Evolutionary conservation across 306 rosid genomes (phyloP), one percentile per base, ranked within the genome.

Genomic region (Begonia loranthoides): DNA sequence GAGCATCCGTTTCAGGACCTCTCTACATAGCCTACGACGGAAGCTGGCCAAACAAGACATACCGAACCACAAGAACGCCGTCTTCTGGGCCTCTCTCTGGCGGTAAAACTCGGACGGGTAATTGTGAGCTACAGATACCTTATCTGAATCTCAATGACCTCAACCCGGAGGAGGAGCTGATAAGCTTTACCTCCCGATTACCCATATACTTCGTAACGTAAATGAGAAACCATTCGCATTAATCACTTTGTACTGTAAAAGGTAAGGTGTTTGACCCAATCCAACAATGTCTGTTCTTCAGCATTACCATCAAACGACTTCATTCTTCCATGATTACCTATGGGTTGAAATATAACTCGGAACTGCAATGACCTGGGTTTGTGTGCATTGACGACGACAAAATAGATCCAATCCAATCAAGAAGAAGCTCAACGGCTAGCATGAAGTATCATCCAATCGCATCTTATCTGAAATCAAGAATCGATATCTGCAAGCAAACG

Each of bases 121-220:
- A 19, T 19, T 19, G 22, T 19, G 2, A 73, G 12, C 12, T 43
- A 43, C n/a, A 43, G 47, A 60, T 76, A 1, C 96, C 94, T 0
- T 87, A 87, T 60, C 47, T 87, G 65, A 83, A 84, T 49, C 89
- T 87, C 0, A 70, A 94, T 47, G 87, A 87, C 19, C 94, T 87
- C 11, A 80, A 64, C 4, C 63, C 76, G 87, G 90, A 87, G 57
- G 89, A 79, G 45, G 71, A 71, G 17, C 88, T 62, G 50, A 76
- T 80, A 71, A 46, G 64, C 65, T 83, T 90, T 54, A 61, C 87
- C 63, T 80, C 92, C 0, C 75, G 82, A 50, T 55, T 73, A 82
- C 94, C 94, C 24, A 65, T 87, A 38, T 87, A 87, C 57, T 61
- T 87, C 69, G 94, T 83, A 52, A 79, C 87, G 38, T 84, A 41